Evolutionary conservation across 2,329 filamentous ascomycete genomes (phyloP).

Genomic region (Monosporascus sp.): DNA sequence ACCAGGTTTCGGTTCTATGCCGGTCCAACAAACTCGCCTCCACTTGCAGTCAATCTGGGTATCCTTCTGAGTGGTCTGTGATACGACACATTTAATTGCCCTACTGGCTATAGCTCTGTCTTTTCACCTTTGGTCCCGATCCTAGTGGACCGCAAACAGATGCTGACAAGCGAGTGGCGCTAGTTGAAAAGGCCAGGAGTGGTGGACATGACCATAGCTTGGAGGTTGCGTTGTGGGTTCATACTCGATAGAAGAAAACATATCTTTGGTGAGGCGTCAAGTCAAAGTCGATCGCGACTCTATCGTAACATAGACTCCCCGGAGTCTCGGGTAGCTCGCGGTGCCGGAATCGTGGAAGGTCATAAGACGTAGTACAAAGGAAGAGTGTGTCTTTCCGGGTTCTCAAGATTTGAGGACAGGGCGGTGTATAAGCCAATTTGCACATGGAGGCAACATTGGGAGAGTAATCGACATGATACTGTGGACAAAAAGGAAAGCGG

Average conservation of each 20-base stretch:
- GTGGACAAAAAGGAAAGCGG: conserved; percentile 6
- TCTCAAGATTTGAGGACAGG: conserved; percentile 3
- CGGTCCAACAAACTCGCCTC: conserved; percentile 5
- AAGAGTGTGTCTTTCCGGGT: conserved; percentile 8
- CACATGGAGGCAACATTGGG: not conserved
- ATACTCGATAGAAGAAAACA: conserved; percentile 20
- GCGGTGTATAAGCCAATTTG: no score
- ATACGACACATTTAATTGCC: conserved; percentile 3
- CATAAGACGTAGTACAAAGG: conserved; percentile 4
- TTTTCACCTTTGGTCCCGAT: conserved; percentile 5
- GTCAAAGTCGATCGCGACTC: conserved; percentile 12
- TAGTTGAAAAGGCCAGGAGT: conserved; percentile 1
- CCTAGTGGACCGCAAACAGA: not conserved
- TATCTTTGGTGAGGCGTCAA: conserved; percentile 10
- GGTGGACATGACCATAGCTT: not conserved
- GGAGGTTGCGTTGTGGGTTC: conserved; percentile 4
- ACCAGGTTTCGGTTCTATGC: conserved; percentile 5
- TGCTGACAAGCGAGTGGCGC: conserved; percentile 1
- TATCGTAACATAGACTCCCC: conserved; percentile 12
- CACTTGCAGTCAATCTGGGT: conserved; percentile 16
- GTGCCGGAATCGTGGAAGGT: conserved; percentile 13
- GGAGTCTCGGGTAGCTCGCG: conserved; percentile 9
- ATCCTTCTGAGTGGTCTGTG: conserved; percentile 10
- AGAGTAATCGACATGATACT: not conserved
- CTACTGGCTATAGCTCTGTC: conserved; percentile 2